Evolutionary conservation across 2,329 filamentous ascomycete species (phyloP).

Genomic region (Pleoardoris graminearum): DNA sequence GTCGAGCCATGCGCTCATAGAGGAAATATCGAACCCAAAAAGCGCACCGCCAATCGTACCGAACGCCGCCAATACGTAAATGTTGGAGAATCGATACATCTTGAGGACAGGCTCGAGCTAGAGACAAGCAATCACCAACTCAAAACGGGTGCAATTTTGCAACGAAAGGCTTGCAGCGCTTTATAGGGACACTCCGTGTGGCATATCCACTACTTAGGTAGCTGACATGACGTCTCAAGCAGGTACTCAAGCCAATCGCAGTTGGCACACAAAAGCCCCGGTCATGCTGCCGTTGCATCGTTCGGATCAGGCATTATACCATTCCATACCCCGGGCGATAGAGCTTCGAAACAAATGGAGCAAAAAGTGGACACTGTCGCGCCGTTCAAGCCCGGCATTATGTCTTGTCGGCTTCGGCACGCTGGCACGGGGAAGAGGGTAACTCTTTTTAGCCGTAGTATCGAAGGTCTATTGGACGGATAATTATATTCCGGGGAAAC

Average conservation of each 20-base stretch:
- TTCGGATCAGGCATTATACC: not conserved
- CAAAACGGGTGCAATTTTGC: not conserved
- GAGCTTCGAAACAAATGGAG: not conserved
- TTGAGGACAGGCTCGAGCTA: slow-evolving; percentile 1
- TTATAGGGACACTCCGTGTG: not conserved
- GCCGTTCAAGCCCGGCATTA: not conserved
- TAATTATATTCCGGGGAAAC: not conserved
- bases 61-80: slow-evolving; percentile 57
- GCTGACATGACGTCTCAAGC: not conserved
- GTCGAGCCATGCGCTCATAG: slow-evolving; percentile 58
- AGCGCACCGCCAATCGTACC: slow-evolving; percentile 58
- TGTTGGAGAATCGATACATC: slow-evolving; percentile 50
- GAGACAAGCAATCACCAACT: not conserved
- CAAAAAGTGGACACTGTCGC: not conserved
- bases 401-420: not conserved
- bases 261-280: not conserved
- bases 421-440: not conserved
- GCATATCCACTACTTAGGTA: not conserved
- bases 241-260: not conserved
- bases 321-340: not conserved
- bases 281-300: not conserved
- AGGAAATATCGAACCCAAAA: slow-evolving; percentile 62
- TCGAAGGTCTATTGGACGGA: not conserved
- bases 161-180: not conserved
- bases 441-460: not conserved